Evolutionary conservation across 768 basidiomycete genomes (phyloP).

Genomic region (Lentinula detonsa): DNA sequence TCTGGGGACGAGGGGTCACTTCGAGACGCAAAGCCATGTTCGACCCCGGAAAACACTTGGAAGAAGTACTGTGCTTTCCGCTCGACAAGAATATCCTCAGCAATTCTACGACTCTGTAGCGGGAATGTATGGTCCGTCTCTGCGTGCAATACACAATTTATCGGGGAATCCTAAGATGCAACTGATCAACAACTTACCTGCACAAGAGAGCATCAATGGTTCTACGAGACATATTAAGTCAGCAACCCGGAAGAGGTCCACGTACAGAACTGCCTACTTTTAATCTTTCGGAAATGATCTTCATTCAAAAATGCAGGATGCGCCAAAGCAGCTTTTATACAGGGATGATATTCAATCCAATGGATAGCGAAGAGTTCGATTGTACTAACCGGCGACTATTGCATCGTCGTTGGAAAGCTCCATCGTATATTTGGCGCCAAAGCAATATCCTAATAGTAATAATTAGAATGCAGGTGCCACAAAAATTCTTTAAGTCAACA

Average conservation of each 20-base stretch:
- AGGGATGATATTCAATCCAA: background rate
- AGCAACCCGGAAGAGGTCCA: background rate
- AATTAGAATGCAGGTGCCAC: background rate
- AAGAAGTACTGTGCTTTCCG: conserved; percentile 48
- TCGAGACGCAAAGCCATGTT: conserved; percentile 44
- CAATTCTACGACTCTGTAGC: conserved; percentile 41
- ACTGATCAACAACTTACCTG: conserved; percentile 27
- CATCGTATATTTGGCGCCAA: conserved; percentile 48
- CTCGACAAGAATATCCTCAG: conserved; percentile 50
- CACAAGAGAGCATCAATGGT: conserved; percentile 49
- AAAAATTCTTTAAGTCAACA: background rate
- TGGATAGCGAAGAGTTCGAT: background rate
- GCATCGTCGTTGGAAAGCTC: conserved; percentile 36
- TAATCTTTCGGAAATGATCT: conserved; percentile 40
- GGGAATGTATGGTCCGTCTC: conserved; percentile 56
- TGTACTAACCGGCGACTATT: conserved; percentile 37
- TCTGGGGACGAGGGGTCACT: conserved; percentile 37
- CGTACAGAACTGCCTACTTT: conserved; percentile 28
- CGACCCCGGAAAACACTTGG: conserved; percentile 48
- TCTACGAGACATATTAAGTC: conserved; percentile 22
- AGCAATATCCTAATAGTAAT: conserved; percentile 46
- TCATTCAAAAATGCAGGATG: conserved; percentile 48
- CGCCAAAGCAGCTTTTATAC: conserved; percentile 41
- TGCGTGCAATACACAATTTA: conserved; percentile 11
- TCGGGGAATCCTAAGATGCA: background rate